Evolutionary conservation across 257 asterid species (phyloP).

Genomic region (Vinca minor): DNA sequence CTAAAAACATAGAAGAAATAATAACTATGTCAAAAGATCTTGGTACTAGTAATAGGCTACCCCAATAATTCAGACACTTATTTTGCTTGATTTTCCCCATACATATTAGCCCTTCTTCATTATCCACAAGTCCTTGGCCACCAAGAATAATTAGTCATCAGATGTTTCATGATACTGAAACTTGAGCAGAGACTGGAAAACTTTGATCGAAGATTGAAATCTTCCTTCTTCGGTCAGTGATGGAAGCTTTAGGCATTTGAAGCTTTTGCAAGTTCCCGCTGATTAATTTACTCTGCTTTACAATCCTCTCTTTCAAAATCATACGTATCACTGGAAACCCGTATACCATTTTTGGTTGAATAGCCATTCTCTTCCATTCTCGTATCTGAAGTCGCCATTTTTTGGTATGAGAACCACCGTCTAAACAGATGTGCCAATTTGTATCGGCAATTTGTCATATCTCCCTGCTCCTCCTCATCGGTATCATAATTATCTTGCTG

Average conservation of each 20-base stretch:
- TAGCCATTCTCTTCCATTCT: conserved; percentile 23
- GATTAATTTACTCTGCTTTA: conserved; percentile 23
- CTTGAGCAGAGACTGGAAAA: neutral
- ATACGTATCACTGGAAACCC: conserved; percentile 19
- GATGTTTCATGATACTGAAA: no score
- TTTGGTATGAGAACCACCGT: conserved; percentile 51
- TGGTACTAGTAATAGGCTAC: neutral
- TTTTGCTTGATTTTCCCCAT: neutral
- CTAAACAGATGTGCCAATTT: conserved; percentile 34
- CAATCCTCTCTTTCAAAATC: conserved; percentile 21
- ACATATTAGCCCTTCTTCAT: neutral
- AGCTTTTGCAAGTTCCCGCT: conserved; percentile 1
- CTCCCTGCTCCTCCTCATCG: conserved; percentile 21
- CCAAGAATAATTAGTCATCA: no score
- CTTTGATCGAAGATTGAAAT: neutral
- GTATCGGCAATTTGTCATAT: conserved; percentile 20
- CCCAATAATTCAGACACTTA: neutral
- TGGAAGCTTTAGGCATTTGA: conserved; percentile 2
- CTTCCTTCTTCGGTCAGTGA: no score
- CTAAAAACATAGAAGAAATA: neutral
- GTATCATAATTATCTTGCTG: conserved; percentile 16
- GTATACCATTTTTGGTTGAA: conserved; percentile 23
- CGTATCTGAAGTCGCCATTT: conserved; percentile 29
- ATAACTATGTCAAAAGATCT: neutral
- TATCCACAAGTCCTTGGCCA: no score